phyloP scores from a whole-genome alignment of 768 basidiomycete species.

The Termitomyces sp. region DNA sequence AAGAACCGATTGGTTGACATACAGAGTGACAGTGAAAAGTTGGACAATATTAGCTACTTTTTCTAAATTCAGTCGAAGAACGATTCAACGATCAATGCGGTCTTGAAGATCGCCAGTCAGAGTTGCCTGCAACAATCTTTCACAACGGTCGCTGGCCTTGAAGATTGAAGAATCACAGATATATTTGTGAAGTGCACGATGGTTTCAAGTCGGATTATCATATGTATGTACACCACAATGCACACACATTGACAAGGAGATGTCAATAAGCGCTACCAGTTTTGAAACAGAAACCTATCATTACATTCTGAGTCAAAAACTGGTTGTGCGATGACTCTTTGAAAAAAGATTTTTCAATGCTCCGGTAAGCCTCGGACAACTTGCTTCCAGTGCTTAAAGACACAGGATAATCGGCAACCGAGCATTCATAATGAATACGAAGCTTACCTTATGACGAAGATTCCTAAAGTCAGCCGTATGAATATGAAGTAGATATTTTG shows the following conservation, averaged over 20 bases:
- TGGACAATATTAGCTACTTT: too few relatives aligned
- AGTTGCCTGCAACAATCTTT: not conserved
- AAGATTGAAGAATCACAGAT: not conserved
- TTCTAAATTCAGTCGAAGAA: too few relatives aligned
- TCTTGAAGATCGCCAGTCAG: too few relatives aligned
- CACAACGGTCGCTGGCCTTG: not conserved
- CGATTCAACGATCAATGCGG: too few relatives aligned
- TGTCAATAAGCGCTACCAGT: not conserved
- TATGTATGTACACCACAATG: not conserved
- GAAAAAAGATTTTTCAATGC: not conserved
- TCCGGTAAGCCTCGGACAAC: constrained; percentile 35
- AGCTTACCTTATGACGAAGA: constrained; percentile 60
- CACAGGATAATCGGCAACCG: not conserved
- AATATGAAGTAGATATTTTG: constrained; percentile 61
- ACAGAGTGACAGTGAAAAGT: too few relatives aligned
- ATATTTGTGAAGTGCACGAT: not conserved
- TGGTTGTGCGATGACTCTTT: not conserved
- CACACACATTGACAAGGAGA: not conserved
- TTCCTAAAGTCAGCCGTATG: constrained; percentile 54
- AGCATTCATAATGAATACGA: not conserved
- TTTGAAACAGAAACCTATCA: not conserved
- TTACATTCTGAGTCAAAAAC: not conserved
- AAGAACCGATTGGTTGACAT: too few relatives aligned
- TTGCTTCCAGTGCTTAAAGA: constrained; percentile 44
- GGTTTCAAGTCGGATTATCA: not conserved